A percentile compares a stretch with the other conserved stretches of the same genome.
Conservation (phyloP, 148 eudicot genomes). For the Vaccinium macrocarpon region DNA sequence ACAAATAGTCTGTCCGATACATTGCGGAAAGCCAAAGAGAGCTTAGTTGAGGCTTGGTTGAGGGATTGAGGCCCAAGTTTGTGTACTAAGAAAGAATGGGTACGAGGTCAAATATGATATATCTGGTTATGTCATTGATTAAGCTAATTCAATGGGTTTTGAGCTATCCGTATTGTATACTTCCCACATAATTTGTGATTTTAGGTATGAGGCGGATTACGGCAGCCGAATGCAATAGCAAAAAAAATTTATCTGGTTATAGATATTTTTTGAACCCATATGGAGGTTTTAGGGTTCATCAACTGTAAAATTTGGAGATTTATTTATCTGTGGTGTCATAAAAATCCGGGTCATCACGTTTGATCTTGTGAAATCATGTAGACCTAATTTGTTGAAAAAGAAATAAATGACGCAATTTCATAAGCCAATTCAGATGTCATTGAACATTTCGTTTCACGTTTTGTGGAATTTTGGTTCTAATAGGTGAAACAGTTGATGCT, state of each 20-base stretch:
- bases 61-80: background rate
- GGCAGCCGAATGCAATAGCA: background rate
- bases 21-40: background rate
- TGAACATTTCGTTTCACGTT: background rate
- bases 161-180: background rate
- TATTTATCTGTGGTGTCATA: background rate
- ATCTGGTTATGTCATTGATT: background rate
- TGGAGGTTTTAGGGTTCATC: background rate
- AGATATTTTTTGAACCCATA: background rate
- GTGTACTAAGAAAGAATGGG: background rate
- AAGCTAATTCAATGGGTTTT: no score
- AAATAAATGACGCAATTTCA: background rate
- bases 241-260: background rate
- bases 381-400: background rate
- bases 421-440: conserved; percentile 2
- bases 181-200: background rate
- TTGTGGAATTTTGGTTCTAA: background rate
- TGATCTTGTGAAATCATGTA: background rate
- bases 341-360: background rate
- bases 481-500: conserved; percentile 68
- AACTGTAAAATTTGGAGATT: background rate
- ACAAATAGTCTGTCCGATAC: background rate
- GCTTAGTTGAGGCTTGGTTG: background rate
- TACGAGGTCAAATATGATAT: background rate
- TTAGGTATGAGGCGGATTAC: background rate